These are phyloP conservation scores for Macrophomina pseudophaseolina DNA, from an alignment of 2,329 filamentous ascomycete species.

Conservation along the genomic window DNA sequence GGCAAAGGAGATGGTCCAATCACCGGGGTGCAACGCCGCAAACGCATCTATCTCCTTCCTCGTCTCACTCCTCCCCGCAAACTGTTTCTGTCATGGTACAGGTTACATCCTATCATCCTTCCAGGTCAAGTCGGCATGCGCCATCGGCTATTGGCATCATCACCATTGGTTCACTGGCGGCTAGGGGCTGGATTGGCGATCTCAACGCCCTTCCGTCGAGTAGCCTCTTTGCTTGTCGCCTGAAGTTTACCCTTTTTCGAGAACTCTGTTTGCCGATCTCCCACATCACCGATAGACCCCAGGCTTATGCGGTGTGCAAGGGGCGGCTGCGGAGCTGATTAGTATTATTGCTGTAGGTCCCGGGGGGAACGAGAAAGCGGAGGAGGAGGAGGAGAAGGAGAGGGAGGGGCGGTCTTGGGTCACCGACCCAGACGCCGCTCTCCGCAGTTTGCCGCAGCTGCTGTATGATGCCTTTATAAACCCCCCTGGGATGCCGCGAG, in stretches of 20 bases:
- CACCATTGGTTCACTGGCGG: neutral
- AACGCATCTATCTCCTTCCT: conserved; percentile 17
- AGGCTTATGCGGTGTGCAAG: neutral
- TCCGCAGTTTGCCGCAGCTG: neutral
- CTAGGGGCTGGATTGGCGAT: neutral
- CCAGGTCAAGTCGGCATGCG: conserved; percentile 7
- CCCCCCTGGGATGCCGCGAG: neutral
- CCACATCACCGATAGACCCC: neutral
- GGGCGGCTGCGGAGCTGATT: neutral
- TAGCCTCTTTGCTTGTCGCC: neutral
- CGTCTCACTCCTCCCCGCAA: conserved; percentile 15
- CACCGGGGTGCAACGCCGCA: neutral
- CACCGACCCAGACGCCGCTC: neutral
- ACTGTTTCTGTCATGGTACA: neutral
- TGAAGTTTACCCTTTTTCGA: neutral
- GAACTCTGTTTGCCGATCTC: neutral
- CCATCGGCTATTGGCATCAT: conserved; percentile 2
- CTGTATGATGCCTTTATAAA: conserved; percentile 13
- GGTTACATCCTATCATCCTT: conserved; percentile 16
- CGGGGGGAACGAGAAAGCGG: neutral
- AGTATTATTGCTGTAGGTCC: conserved; percentile 3
- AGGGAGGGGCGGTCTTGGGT: neutral
- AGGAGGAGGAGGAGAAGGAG: too few species aligned
- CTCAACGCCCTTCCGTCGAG: neutral
- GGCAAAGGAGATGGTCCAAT: neutral